Evolutionary conservation across 2,329 filamentous ascomycete genomes (phyloP).

Genomic region (Ophiostoma angusticollis): DNA sequence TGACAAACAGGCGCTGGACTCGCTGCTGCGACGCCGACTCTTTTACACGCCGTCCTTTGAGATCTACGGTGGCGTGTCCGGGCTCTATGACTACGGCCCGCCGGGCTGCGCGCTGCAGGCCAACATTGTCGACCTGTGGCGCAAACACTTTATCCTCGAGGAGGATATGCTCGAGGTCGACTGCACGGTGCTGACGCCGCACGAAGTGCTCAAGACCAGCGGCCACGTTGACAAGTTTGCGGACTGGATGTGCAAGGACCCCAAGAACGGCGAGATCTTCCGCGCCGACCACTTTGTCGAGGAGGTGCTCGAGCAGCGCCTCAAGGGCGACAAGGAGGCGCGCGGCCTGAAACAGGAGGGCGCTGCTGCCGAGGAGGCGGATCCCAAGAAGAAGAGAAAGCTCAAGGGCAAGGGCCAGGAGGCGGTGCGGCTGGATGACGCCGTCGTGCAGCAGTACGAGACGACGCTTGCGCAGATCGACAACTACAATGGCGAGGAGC

Average conservation of each 20-base stretch:
- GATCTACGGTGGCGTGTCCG: constrained; percentile 80
- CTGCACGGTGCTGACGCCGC: constrained; percentile 85
- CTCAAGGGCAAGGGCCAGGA: constrained; percentile 75
- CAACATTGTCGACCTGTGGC: constrained; percentile 79
- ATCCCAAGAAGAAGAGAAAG: constrained; percentile 55
- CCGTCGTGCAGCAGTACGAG: constrained; percentile 78
- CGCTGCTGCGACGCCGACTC: constrained; percentile 71
- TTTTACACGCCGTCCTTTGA: constrained; percentile 96
- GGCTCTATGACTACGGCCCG: constrained; percentile 88
- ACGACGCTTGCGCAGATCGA: constrained; percentile 86
- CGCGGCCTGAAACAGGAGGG: constrained; percentile 56
- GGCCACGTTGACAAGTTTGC: constrained; percentile 97
- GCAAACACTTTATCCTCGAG: constrained; percentile 85
- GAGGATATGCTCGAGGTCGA: constrained; percentile 95
- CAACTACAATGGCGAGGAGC: constrained; percentile 80
- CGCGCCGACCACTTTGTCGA: constrained; percentile 94
- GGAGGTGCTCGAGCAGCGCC: constrained; percentile 72
- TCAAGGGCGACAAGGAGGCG: constrained; percentile 87
- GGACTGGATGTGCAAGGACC: constrained; percentile 99
- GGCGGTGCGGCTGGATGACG: constrained; percentile 76
- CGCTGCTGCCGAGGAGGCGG: constrained; percentile 48
- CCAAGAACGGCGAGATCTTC: constrained; percentile 93
- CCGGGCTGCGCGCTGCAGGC: constrained; percentile 76
- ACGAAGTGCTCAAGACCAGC: constrained; percentile 86
- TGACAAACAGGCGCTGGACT: constrained; percentile 70